Base-by-base conservation (phyloP, 2,329 filamentous ascomycete species). In the Aspergillus sp. region DNA sequence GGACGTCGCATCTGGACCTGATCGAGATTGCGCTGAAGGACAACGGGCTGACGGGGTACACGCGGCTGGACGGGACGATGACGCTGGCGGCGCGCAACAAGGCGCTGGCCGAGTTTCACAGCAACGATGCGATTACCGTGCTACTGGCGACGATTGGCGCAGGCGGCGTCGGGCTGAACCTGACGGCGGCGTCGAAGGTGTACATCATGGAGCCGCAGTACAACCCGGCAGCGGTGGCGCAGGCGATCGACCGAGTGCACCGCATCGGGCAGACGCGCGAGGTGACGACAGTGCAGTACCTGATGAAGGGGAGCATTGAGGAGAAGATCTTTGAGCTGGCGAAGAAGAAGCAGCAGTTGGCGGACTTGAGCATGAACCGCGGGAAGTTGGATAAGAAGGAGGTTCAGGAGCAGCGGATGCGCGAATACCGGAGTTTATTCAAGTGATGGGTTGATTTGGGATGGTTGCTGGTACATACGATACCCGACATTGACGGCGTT, bases 161-260 rank as follows among this genome's bases (percentile, higher is more conserved):
- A 0, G 94, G 93, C 58, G 93, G 94, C 16, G 82, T 96, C 14
- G 93, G 93, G 13, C 84, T 97, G 36, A 97, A 97, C 66, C 77
- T 97, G 50, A 96, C 92, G 0, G 80, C 89, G 0, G 93, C 87
- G 30, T 94, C 86, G 67, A 88, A 83, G 50, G 93, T 95, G 13
- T 97, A 94, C 69, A 88, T 97, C 63, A 97, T 99, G 93, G 94
- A 99, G 69, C 94, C 94, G 4, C 92, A 96, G 67, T 99, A 93
- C 76, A 99, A 99, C 65, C 94, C 94, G 0, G 92, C 91, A 0
- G 90, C 92, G 0, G 93, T 99, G 71, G 89, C 91, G 4, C 94
- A 99, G 73, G 94, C 94, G 2, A 82, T 97, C 7, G 94, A 97
- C 68, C 89, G 94, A 26, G 90, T 99, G 5, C 92, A 96, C 69